phyloP scores from a whole-genome alignment of 2,329 filamentous ascomycete species.

The Aspergillus terreus region DNA sequence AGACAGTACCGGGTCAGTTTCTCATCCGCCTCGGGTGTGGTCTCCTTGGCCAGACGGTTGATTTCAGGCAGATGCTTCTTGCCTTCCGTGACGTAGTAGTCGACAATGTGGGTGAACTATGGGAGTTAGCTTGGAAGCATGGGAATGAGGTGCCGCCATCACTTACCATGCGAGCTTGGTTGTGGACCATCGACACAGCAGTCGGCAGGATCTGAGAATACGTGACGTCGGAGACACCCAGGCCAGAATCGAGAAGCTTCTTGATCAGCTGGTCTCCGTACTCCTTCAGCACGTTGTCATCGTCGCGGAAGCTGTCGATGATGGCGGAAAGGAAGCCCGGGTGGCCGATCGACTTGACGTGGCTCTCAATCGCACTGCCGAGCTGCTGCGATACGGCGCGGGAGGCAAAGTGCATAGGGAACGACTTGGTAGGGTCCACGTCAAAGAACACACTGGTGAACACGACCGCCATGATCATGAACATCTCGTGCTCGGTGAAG shows the following conservation, averaged over 20 bases:
- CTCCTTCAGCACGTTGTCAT: conserved; percentile 55
- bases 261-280: conserved; percentile 66
- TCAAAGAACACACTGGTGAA: conserved; percentile 65
- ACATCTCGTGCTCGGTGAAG: conserved; percentile 57
- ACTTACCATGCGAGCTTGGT: conserved; percentile 64
- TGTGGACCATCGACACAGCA: conserved; percentile 64
- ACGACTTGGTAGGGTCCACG: conserved; percentile 64
- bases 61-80: conserved; percentile 57
- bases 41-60: conserved; percentile 54
- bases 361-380: conserved; percentile 59
- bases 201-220: conserved; percentile 69
- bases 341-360: conserved; percentile 59
- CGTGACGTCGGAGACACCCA: conserved; percentile 63
- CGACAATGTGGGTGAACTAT: conserved; percentile 67
- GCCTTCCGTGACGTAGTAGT: conserved; percentile 65
- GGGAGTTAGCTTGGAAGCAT: neutral
- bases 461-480: conserved; percentile 60
- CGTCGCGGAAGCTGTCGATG: conserved; percentile 46
- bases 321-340: conserved; percentile 55
- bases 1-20: conserved; percentile 65
- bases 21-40: conserved; percentile 57
- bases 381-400: conserved; percentile 57
- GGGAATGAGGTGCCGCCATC: conserved; percentile 14
- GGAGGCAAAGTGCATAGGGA: conserved; percentile 58
- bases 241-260: conserved; percentile 59